A percentile compares a stretch with the other conserved stretches of the same genome.
Conservation (phyloP, 1,284 basidiomycete species). For the Rhodotorula sp. region DNA sequence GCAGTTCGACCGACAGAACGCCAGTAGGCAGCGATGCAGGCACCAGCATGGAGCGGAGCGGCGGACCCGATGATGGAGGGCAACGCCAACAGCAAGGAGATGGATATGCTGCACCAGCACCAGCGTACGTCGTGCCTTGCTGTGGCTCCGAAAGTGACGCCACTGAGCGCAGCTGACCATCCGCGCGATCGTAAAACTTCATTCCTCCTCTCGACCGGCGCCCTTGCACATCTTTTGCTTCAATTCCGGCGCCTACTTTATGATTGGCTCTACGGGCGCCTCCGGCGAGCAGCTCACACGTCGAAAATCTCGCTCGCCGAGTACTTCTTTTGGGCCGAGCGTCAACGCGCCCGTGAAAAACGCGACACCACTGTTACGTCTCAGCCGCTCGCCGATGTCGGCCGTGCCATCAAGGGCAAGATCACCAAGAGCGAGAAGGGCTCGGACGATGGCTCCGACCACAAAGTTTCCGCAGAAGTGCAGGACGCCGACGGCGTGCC, state of each 20-base stretch:
- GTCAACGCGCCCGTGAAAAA: constrained; percentile 13
- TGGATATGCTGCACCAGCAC: constrained; percentile 4
- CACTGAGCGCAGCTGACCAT: no score
- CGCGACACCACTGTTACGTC: constrained; percentile 11
- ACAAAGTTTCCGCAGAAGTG: neutral
- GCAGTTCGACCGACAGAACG: neutral
- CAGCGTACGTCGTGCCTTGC: neutral
- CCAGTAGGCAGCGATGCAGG: constrained; percentile 1
- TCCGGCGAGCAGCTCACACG: neutral
- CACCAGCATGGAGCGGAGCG: constrained; percentile 4
- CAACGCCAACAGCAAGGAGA: constrained; percentile 14
- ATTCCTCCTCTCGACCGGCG: no score
- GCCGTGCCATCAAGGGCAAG: constrained; percentile 19
- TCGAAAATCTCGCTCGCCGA: constrained; percentile 20
- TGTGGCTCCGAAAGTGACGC: no score
- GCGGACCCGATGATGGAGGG: constrained; percentile 11
- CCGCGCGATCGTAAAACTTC: no score
- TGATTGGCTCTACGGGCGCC: no score
- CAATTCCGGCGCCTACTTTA: no score
- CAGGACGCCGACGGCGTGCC: neutral
- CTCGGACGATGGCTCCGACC: neutral
- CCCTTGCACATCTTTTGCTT: no score
- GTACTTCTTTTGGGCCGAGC: constrained; percentile 14
- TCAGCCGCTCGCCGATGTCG: neutral
- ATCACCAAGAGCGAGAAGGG: constrained; percentile 9